A percentile compares a stretch with the other conserved stretches of the same genome.
These are phyloP conservation scores for Candida koratica DNA, from an alignment of 805 yeast genomes.

Conservation along the genomic window DNA sequence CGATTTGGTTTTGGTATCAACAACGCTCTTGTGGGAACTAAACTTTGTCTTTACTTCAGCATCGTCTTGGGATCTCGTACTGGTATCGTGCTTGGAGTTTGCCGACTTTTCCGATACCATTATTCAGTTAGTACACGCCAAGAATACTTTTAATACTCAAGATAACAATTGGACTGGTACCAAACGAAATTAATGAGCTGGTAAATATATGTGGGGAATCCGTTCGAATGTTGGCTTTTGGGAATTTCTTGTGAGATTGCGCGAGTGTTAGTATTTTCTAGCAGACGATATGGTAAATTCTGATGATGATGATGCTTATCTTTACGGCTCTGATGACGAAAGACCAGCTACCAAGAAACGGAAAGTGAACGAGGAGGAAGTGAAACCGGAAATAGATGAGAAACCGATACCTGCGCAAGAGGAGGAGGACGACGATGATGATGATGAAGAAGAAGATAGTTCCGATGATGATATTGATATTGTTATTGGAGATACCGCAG, in stretches of 20 bases:
- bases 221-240: no score
- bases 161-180: no score
- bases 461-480: slow-evolving; percentile 77
- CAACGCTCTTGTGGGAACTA: slow-evolving; percentile 13
- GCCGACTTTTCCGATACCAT: slow-evolving; percentile 2
- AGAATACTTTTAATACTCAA: no score
- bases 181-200: no score
- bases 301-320: slow-evolving; percentile 63
- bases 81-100: slow-evolving; percentile 1
- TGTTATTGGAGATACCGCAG: slow-evolving; percentile 51
- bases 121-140: no score
- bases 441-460: slow-evolving; percentile 42
- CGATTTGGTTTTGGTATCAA: slow-evolving; percentile 41
- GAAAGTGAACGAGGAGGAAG: slow-evolving; percentile 12
- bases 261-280: slow-evolving; percentile 5
- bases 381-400: slow-evolving; percentile 14
- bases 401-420: slow-evolving; percentile 16
- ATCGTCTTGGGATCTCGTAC: background rate
- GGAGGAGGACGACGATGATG: slow-evolving; percentile 40
- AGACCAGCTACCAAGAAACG: slow-evolving; percentile 22
- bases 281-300: slow-evolving; percentile 11
- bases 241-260: slow-evolving; percentile 8
- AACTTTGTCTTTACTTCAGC: slow-evolving; percentile 30
- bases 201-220: no score
- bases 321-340: slow-evolving; percentile 53